phyloP scores from a whole-genome alignment of 805 yeast genomes.

The Yamadazyma kitorensis region DNA sequence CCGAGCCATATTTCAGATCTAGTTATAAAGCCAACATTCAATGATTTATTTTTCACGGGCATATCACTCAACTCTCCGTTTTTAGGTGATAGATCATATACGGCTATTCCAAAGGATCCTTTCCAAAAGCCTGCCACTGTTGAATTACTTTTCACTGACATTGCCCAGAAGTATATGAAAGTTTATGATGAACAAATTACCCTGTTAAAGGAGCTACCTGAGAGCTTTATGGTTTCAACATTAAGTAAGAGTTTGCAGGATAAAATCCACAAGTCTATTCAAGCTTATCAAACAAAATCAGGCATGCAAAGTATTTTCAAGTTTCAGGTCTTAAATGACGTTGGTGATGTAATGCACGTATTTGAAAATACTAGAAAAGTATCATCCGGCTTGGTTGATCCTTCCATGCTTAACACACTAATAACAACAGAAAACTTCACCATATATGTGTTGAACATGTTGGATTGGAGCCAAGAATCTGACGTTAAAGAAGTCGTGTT shows the following conservation, averaged over 20 bases:
- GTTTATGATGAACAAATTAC: conserved; percentile 20
- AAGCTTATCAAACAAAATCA: too few species aligned
- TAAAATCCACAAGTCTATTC: too few species aligned
- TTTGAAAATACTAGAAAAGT: conserved; percentile 16
- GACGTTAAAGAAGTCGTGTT: background rate
- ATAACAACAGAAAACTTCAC: conserved; percentile 16
- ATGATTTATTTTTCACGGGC: conserved; percentile 28
- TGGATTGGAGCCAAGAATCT: too few species aligned
- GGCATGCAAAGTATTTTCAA: too few species aligned
- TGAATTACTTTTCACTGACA: conserved; percentile 25
- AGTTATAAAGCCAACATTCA: conserved; percentile 24
- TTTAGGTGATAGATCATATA: conserved; percentile 24
- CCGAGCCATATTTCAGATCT: conserved; percentile 37
- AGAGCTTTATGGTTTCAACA: conserved; percentile 5
- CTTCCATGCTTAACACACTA: conserved; percentile 7
- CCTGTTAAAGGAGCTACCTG: conserved; percentile 16
- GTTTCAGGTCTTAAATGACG: too few species aligned
- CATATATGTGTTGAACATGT: conserved; percentile 6
- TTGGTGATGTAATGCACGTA: conserved; percentile 12
- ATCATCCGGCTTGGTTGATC: conserved; percentile 12
- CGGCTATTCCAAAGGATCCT: conserved; percentile 18
- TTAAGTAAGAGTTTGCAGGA: conserved; percentile 10
- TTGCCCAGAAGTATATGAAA: conserved; percentile 29
- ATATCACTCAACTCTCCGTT: conserved; percentile 27
- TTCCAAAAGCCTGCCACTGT: conserved; percentile 13